Base-by-base conservation (phyloP, 148 eudicot species). In the Limonium bicolor region DNA sequence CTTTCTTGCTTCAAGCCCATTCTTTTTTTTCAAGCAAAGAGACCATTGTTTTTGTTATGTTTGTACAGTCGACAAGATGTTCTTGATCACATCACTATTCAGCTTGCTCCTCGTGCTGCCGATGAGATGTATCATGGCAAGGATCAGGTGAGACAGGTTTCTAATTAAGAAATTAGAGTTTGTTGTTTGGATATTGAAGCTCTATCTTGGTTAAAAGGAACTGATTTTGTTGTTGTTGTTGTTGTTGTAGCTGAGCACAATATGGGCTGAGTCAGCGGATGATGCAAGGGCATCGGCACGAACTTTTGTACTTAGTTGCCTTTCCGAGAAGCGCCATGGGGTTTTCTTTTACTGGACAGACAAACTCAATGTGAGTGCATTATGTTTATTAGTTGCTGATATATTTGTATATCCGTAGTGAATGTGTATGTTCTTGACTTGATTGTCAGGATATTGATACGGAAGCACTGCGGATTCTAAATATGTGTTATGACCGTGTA, bases 31-130 rank as follows among this genome's bases (percentile, higher is more conserved):
- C 12, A 13, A 11, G 12, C 16, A 40, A 5, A 34, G 14, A 38
- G 18, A 10, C 17, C 52, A 1, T 27, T 14, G 14, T 39, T 30
- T 31, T 16, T 9, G 12, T 53, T 55, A n/a, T n/a, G n/a, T 26
- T 38, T 46, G 18, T 60, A 58, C 83, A 86, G 96, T 53, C 96
- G 96, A 27, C 94, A 86, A 48, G 72, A 85, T 3, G 71, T 86
- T 49, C 61, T 86, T 68, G 94, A 82, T 71, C 74, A 82, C 59
- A 86, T 82, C 41, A 76, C 96, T 43, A 80, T 86, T 63, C 88
- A 78, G 62, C 68, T 86, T 45, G 94, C 94, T 57, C 84, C 96
- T 27, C 87, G 94, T 28, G 96, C 94, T 46, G 96, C 94, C 51
- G 96, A 86, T 76, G 96, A 86, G 58, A 61, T 86, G 13, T 78